These are phyloP conservation scores for Davidsoniella eucalypti DNA, from an alignment of 2,329 filamentous ascomycete genomes.

Conservation along the genomic window DNA sequence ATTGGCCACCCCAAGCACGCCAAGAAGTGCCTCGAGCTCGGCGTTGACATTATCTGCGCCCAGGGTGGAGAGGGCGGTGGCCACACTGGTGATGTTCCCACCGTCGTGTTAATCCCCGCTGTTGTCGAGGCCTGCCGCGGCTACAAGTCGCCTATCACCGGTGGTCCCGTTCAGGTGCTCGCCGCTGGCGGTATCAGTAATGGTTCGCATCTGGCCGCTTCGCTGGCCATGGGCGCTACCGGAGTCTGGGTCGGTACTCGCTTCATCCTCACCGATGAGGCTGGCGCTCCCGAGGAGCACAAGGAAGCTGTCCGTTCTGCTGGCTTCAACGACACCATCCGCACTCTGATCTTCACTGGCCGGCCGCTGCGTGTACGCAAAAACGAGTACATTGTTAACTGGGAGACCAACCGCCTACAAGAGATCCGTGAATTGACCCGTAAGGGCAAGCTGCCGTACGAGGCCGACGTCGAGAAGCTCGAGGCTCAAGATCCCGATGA, in stretches of 20 bases:
- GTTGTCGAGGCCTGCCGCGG: constrained; percentile 69
- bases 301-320: constrained; percentile 89
- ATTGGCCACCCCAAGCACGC: constrained; percentile 99
- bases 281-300: constrained; percentile 81
- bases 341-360: constrained; percentile 97
- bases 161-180: constrained; percentile 74
- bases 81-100: constrained; percentile 88
- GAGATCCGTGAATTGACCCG: constrained; percentile 87
- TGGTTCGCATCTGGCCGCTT: constrained; percentile 74
- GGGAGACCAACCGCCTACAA: constrained; percentile 76
- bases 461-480: constrained; percentile 81
- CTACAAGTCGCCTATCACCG: constrained; percentile 74
- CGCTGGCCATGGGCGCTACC: constrained; percentile 80
- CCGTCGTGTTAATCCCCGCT: constrained; percentile 78
- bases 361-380: constrained; percentile 84
- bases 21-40: constrained; percentile 81
- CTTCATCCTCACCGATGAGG: constrained; percentile 88
- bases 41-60: constrained; percentile 92
- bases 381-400: constrained; percentile 88
- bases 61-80: constrained; percentile 96
- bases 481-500: constrained; percentile 53
- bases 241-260: constrained; percentile 95
- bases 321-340: constrained; percentile 86
- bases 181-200: constrained; percentile 91
- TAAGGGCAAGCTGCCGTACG: constrained; percentile 84